Base-by-base conservation (phyloP, 176 grass and related monocot genomes). In the Raddia distichophylla region DNA sequence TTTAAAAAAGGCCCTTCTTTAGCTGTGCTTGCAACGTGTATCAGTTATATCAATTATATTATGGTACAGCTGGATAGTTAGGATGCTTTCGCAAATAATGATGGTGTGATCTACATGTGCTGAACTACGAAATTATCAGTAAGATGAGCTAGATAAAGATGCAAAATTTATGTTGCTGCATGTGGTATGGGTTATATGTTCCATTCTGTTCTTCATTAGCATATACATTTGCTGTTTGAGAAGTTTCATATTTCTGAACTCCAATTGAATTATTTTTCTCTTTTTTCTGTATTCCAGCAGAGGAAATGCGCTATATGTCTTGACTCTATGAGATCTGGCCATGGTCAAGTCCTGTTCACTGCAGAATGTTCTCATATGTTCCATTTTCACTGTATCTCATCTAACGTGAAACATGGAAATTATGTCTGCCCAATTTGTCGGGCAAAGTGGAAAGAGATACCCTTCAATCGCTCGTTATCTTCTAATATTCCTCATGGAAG, bases 301-400 rank as follows among this genome's bases (percentile, higher is more conserved):
- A 91, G 82, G 62, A 98, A 80, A 65, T 98, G 95, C 56, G 80
- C 95, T 57, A 98, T 98, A 89, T 98, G 95, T 85, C 84, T 93
- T 85, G 90, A 74, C 34, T 74, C 88, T 71, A 98, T 98, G 95
- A 91, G 77, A 83, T 79, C 86, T 33, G 95, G 95, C 33, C 86
- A 83, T 33, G 95, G 95, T 27, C 90, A 93, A 66, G 95, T 92
- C 50, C 85, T 98, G 32, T 98, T 98, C 75, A 98, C 95, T 45
- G 95, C 95, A 12, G 95, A 98, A 80, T 98, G 95, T 77, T 94
- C 95, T 12, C 95, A 98, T 45, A 90, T 84, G 81, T 98, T 98
- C 40, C 95, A 98, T 75, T 98, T 98, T 80, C 92, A 95, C 16
- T 98, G 95, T 64, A 98, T 98, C 22, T 80, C 95, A 11, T 93